phyloP scores from a whole-genome alignment of 2,329 filamentous ascomycete species.

The Aspergillus alliaceus region DNA sequence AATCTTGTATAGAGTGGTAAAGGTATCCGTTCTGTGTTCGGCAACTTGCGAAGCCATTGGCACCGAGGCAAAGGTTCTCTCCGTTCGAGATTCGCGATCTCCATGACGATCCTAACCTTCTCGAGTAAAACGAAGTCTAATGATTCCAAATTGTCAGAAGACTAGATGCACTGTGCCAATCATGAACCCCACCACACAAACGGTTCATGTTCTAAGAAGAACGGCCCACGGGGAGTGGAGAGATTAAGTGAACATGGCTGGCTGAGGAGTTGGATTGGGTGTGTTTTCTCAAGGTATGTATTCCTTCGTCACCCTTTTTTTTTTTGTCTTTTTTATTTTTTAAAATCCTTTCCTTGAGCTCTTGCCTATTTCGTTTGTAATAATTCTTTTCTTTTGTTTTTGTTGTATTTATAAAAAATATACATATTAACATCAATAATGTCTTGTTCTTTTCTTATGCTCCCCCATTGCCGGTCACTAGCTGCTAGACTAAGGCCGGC shows the following conservation, averaged over 20 bases:
- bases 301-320: not conserved
- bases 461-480: not conserved
- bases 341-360: not conserved
- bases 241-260: conserved; percentile 8
- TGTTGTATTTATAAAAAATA: too few species aligned
- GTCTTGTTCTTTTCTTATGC: not conserved
- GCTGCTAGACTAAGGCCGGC: not conserved
- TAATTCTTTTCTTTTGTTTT: too few species aligned
- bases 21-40: too few species aligned
- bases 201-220: conserved; percentile 17
- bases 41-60: conserved; percentile 1
- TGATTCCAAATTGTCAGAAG: conserved; percentile 24
- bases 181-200: conserved; percentile 22
- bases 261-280: not conserved
- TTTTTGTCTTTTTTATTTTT: not conserved
- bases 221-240: conserved; percentile 22
- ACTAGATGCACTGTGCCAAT: conserved; percentile 19
- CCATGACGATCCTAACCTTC: conserved; percentile 17
- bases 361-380: not conserved
- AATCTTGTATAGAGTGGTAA: not conserved
- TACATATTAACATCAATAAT: not conserved
- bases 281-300: not conserved
- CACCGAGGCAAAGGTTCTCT: conserved; percentile 6
- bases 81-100: conserved; percentile 12
- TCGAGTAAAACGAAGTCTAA: conserved; percentile 18